Conservation (phyloP, 768 basidiomycete species). For the Calocera viscosa region DNA sequence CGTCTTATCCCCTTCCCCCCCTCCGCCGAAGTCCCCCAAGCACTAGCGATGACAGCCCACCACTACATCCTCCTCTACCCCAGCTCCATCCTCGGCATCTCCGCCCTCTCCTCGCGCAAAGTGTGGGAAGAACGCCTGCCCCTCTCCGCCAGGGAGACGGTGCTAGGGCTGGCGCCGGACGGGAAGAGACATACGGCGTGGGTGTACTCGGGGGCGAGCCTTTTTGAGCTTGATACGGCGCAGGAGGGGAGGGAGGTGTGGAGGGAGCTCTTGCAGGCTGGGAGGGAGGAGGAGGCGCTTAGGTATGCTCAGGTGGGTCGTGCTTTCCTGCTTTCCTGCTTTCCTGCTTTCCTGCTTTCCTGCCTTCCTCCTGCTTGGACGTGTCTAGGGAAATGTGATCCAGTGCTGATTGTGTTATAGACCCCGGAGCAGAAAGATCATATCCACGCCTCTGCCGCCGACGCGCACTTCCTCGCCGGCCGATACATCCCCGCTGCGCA, state of each 20-base stretch:
- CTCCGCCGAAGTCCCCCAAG: conserved; percentile 45
- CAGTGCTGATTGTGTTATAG: conserved; percentile 32
- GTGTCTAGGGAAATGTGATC: background rate
- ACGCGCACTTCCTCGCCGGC: conserved; percentile 61
- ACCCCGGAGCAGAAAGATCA: conserved; percentile 77
- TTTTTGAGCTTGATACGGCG: conserved; percentile 72
- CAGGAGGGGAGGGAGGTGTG: conserved; percentile 94
- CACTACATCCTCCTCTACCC: conserved; percentile 80
- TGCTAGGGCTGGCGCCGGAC: conserved; percentile 68
- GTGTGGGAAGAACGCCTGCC: conserved; percentile 76
- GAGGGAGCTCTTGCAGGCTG: conserved; percentile 74
- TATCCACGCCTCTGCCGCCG: conserved; percentile 72
- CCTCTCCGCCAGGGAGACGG: conserved; percentile 62
- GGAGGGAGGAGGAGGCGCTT: conserved; percentile 64
- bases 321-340: too few species aligned
- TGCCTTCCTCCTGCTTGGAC: too few species aligned
- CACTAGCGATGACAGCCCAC: conserved; percentile 78
- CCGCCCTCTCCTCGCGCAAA: conserved; percentile 63
- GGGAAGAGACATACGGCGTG: conserved; percentile 83
- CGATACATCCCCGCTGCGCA: conserved; percentile 87
- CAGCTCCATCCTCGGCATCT: conserved; percentile 65
- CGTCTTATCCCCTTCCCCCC: conserved; percentile 69
- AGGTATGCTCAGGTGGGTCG: conserved; percentile 62
- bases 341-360: too few species aligned
- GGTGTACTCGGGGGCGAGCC: conserved; percentile 78